phyloP scores from a whole-genome alignment of 2,329 filamentous ascomycete genomes.

The Claviceps fusiformis region DNA sequence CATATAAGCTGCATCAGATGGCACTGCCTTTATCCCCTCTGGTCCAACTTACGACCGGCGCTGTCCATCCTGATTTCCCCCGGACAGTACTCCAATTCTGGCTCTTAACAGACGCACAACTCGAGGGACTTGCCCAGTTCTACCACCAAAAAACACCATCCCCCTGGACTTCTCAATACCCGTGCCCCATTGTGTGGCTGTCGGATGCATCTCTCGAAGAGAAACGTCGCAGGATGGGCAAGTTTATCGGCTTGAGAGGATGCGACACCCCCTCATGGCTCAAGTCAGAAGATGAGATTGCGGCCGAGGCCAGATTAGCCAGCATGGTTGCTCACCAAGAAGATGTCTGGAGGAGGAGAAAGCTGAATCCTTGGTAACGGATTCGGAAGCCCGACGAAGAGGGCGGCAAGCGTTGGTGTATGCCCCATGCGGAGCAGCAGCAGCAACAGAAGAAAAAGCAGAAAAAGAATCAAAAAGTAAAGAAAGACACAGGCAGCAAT shows the following conservation, averaged over 20 bases:
- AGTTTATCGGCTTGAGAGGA: conserved; percentile 59
- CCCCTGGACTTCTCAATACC: conserved; percentile 46
- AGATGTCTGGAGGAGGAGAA: conserved; percentile 32
- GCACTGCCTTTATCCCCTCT: conserved; percentile 52
- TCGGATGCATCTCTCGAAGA: conserved; percentile 42
- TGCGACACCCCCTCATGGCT: conserved; percentile 25
- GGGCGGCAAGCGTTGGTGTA: too few relatives aligned
- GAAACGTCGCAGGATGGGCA: conserved; percentile 58
- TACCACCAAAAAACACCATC: conserved; percentile 56
- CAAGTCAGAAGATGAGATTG: conserved; percentile 34
- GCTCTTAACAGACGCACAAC: conserved; percentile 56
- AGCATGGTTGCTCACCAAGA: conserved; percentile 24
- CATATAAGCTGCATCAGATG: conserved; percentile 51
- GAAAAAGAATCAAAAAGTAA: too few relatives aligned
- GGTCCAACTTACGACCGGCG: conserved; percentile 46
- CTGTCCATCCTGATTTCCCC: conserved; percentile 53
- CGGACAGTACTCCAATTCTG: conserved; percentile 55
- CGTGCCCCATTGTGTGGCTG: conserved; percentile 53
- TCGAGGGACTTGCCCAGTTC: conserved; percentile 56
- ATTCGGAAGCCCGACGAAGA: not conserved
- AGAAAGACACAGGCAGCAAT: conserved; percentile 3
- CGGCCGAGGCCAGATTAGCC: conserved; percentile 27
- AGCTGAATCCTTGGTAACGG: conserved; percentile 22
- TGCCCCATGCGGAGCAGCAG: too few relatives aligned
- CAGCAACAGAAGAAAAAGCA: not conserved